Evolutionary conservation across 257 asterid species (phyloP).

Genomic region (Solanum virginianum): DNA sequence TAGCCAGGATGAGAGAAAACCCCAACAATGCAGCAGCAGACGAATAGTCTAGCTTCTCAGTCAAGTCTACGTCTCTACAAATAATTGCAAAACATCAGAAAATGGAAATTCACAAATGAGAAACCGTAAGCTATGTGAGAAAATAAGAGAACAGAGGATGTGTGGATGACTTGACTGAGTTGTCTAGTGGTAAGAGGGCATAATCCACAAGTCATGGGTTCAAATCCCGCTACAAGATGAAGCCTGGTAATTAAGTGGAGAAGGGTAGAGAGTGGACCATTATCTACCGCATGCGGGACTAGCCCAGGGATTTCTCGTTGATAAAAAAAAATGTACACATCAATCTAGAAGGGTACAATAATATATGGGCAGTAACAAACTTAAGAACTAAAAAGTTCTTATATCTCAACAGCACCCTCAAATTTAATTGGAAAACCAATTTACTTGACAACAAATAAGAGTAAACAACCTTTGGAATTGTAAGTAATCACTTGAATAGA

Average conservation of each 20-base stretch:
- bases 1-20: slow-evolving; percentile 56
- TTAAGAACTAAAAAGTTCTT: neutral
- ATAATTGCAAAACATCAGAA: slow-evolving; percentile 1
- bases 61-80: slow-evolving; percentile 72
- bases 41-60: slow-evolving; percentile 73
- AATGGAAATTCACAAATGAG: neutral
- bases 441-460: neutral
- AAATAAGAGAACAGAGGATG: neutral
- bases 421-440: neutral
- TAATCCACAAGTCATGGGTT: neutral
- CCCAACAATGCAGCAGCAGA: slow-evolving; percentile 72
- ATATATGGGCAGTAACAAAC: neutral
- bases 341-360: neutral
- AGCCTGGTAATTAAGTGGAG: neutral
- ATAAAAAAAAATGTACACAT: neutral
- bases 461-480: neutral
- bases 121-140: neutral
- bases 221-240: neutral
- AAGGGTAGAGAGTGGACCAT: neutral
- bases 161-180: neutral
- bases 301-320: neutral
- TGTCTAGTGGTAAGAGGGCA: neutral
- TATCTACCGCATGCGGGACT: neutral
- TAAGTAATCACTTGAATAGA: neutral
- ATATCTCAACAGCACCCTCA: neutral